Evolutionary conservation across 192 early-diverging fungal genomes (phyloP).

Genomic region (Entomortierella parvispora): DNA sequence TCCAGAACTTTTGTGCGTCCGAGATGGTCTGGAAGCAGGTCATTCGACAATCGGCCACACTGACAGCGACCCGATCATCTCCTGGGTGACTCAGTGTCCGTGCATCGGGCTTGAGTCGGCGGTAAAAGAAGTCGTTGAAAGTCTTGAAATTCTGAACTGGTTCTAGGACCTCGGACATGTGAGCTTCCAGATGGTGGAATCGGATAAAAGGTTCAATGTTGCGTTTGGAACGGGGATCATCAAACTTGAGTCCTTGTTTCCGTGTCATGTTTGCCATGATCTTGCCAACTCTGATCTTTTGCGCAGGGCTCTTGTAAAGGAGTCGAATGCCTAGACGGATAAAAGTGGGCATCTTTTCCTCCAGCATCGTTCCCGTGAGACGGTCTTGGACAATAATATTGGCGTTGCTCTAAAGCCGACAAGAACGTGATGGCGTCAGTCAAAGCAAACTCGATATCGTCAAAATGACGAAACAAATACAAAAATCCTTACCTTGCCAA

Average conservation of each 20-base stretch:
- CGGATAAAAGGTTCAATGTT: constrained; percentile 80
- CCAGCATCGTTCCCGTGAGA: constrained; percentile 69
- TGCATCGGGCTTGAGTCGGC: constrained; percentile 76
- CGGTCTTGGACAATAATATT: constrained; percentile 85
- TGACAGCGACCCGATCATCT: constrained; percentile 68
- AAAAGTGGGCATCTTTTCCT: constrained; percentile 83
- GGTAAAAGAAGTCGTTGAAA: constrained; percentile 90
- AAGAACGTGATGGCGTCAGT: not conserved
- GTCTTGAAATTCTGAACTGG: constrained; percentile 73
- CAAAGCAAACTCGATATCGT: not conserved
- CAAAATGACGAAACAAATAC: not conserved
- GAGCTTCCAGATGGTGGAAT: constrained; percentile 71
- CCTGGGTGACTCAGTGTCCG: constrained; percentile 57
- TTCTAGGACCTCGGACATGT: constrained; percentile 72
- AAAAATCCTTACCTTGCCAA: constrained; percentile 57
- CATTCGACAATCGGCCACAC: constrained; percentile 81
- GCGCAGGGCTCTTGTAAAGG: constrained; percentile 72
- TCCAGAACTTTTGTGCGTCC: constrained; percentile 77
- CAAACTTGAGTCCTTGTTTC: constrained; percentile 82
- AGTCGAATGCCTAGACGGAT: constrained; percentile 82
- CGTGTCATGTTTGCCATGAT: constrained; percentile 62
- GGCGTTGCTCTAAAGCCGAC: constrained; percentile 61
- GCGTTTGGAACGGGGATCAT: constrained; percentile 67
- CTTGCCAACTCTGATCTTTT: constrained; percentile 55
- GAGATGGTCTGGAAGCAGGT: constrained; percentile 71